phyloP scores from a whole-genome alignment of 1,284 basidiomycete species.

The Malassezia japonica region DNA sequence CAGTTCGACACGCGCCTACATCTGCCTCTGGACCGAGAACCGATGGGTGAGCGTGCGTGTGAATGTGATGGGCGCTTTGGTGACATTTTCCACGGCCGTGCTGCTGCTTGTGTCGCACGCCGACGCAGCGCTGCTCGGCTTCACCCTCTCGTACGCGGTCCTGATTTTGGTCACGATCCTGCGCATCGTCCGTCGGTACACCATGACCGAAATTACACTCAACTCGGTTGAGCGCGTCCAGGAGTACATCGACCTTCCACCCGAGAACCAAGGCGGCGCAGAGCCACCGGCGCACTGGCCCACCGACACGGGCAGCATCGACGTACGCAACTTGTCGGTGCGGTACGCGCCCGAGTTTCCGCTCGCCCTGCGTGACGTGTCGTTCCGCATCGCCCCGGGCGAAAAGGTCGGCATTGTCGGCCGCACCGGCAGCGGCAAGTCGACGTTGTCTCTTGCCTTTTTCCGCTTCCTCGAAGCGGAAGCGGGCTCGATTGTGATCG shows the following conservation, averaged over 20 bases:
- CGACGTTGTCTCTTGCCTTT: slow-evolving; percentile 82
- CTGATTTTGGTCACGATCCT: slow-evolving; percentile 58
- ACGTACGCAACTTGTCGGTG: slow-evolving; percentile 42
- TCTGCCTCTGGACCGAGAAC: slow-evolving; percentile 56
- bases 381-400: slow-evolving; percentile 38
- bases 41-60: slow-evolving; percentile 46
- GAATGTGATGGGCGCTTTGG: slow-evolving; percentile 39
- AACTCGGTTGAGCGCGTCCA: slow-evolving; percentile 48
- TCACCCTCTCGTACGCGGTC: slow-evolving; percentile 41
- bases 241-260: slow-evolving; percentile 39
- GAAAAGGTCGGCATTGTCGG: slow-evolving; percentile 48
- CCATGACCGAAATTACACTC: slow-evolving; percentile 48
- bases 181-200: slow-evolving; percentile 45
- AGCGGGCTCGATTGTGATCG: slow-evolving; percentile 69
- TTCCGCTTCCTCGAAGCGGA: slow-evolving; percentile 87
- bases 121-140: slow-evolving; percentile 42
- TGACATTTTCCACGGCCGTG: slow-evolving; percentile 45
- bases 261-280: slow-evolving; percentile 29
- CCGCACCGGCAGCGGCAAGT: slow-evolving; percentile 75
- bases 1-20: slow-evolving; percentile 51
- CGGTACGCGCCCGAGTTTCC: slow-evolving; percentile 47
- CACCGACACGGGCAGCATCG: slow-evolving; percentile 37
- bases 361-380: slow-evolving; percentile 38
- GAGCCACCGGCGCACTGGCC: slow-evolving; percentile 48
- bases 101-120: slow-evolving; percentile 53